Evolutionary conservation across 148 eudicot genomes (phyloP), one percentile per base, ranked within the genome.

Genomic region (Chenopodium formosanum): DNA sequence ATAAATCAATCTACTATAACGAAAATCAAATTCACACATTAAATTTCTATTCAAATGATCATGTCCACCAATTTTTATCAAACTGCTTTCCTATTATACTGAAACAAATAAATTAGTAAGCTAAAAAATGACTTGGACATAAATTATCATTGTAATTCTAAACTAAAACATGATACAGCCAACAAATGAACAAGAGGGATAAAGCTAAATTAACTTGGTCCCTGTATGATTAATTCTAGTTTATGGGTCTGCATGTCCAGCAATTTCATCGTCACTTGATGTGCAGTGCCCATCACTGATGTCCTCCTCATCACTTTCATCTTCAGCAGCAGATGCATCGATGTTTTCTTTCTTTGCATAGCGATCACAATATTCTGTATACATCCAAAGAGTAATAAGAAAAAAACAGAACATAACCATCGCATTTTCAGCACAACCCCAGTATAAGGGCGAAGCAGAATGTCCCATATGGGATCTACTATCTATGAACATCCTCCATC

Each of bases 181-280:
- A 14, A 62, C 29, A 72, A 69, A 40, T 60, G 40, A 80, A 71
- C 76, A 72, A 40, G 65, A 23, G 44, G 11, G 50, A 9, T 70
- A 53, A 37, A 62, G 67, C 68, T 70, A 50, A 65, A 78, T 63
- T 40, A 52, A 62, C 34, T 69, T 14, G 7, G 22, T 70, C 75
- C 47, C 23, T 46, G 53, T 46, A 72, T 46, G 13, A 8, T 20
- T 44, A 2, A 9, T 10, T 72, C 23, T 44, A 22, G 46, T 37
- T 85, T 82, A 89, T 31, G 88, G 86, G 44, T 85, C 88, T 46
- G 88, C 86, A 79, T 78, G 84, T 20, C 88, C 89, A 4, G 84
- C 88, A 37, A 87, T 78, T 84, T 87, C 91, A 77, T 89, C 91
- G 50, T 89, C 91, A 23, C 88, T 86, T 50, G 89, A 84, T 67